Conservation (phyloP, 169 alveolate genomes). For the Plasmodium vinckei region DNA sequence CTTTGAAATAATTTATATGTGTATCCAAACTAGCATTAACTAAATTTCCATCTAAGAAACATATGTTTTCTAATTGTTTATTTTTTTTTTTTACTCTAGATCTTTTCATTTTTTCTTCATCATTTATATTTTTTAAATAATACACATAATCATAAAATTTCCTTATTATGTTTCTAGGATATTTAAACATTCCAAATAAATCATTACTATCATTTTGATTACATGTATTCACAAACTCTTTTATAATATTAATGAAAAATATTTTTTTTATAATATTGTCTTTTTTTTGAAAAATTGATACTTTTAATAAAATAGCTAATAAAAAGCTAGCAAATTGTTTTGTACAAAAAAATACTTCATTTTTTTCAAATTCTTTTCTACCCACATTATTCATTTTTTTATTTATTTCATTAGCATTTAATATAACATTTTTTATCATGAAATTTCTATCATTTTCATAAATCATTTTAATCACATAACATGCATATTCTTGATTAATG, state of each 20-base stretch:
- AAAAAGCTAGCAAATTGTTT: slow-evolving; percentile 51
- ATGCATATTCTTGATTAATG: slow-evolving; percentile 48
- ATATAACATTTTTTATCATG: slow-evolving; percentile 29
- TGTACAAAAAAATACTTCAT: slow-evolving; percentile 27
- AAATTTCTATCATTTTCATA: slow-evolving; percentile 53
- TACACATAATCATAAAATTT: slow-evolving; percentile 61
- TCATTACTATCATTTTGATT: slow-evolving; percentile 4
- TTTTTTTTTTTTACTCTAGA: slow-evolving; percentile 19
- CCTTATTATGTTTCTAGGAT: slow-evolving; percentile 52
- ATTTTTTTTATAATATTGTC: slow-evolving; percentile 38
- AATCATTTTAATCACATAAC: slow-evolving; percentile 58
- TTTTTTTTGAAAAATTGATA: slow-evolving; percentile 29
- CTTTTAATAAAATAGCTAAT: slow-evolving; percentile 19
- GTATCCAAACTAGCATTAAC: slow-evolving; percentile 63
- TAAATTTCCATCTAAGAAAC: slow-evolving; percentile 28
- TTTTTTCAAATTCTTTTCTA: slow-evolving; percentile 1
- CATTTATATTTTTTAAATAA: slow-evolving; percentile 28
- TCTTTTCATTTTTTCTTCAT: slow-evolving; percentile 35
- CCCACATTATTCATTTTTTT: not conserved
- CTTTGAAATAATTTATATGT: slow-evolving; percentile 53
- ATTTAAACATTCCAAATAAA: slow-evolving; percentile 35
- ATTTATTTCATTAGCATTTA: slow-evolving; percentile 22
- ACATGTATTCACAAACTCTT: slow-evolving; percentile 9
- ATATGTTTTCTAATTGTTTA: slow-evolving; percentile 43
- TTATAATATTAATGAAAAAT: slow-evolving; percentile 28